A percentile compares a stretch with the other conserved stretches of the same genome.
Conservation (phyloP, 768 basidiomycete species). For the Rhizopogon roseolus region DNA sequence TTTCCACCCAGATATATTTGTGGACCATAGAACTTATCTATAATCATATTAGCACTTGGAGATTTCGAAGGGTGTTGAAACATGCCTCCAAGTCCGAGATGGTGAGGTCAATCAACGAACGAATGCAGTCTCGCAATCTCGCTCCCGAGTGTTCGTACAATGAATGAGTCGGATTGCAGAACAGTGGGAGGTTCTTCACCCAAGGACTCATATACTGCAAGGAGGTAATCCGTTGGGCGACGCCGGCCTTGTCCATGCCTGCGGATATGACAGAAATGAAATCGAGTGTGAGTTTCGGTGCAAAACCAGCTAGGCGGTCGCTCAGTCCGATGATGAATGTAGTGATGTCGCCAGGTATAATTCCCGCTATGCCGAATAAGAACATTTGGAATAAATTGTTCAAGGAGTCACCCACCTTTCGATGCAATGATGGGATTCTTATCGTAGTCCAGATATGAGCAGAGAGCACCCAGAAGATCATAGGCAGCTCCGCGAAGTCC, state of each 20-base stretch:
- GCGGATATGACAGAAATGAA: constrained; percentile 82
- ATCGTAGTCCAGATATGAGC: constrained; percentile 73
- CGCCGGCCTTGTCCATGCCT: constrained; percentile 45
- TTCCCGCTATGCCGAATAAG: constrained; percentile 44
- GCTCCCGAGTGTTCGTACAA: constrained; percentile 71
- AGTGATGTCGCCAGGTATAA: constrained; percentile 61
- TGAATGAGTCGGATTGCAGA: constrained; percentile 63
- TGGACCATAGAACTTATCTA: constrained; percentile 67
- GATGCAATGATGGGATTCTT: constrained; percentile 65
- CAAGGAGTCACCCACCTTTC: constrained; percentile 44
- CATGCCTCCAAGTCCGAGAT: constrained; percentile 66
- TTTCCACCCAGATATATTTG: constrained; percentile 71
- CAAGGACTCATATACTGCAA: constrained; percentile 85
- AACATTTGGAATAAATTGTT: background rate
- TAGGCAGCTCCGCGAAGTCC: constrained; percentile 76
- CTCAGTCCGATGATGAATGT: constrained; percentile 64
- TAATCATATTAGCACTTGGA: constrained; percentile 4
- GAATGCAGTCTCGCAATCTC: constrained; percentile 74
- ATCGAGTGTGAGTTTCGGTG: constrained; percentile 83
- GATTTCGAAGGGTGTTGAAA: background rate
- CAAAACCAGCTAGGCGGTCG: constrained; percentile 64
- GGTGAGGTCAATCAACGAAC: constrained; percentile 74
- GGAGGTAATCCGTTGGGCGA: constrained; percentile 61
- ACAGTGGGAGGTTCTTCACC: constrained; percentile 75
- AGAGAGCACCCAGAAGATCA: constrained; percentile 73